phyloP scores from a whole-genome alignment of 1,284 basidiomycete species.

The Trichosporon sp. region DNA sequence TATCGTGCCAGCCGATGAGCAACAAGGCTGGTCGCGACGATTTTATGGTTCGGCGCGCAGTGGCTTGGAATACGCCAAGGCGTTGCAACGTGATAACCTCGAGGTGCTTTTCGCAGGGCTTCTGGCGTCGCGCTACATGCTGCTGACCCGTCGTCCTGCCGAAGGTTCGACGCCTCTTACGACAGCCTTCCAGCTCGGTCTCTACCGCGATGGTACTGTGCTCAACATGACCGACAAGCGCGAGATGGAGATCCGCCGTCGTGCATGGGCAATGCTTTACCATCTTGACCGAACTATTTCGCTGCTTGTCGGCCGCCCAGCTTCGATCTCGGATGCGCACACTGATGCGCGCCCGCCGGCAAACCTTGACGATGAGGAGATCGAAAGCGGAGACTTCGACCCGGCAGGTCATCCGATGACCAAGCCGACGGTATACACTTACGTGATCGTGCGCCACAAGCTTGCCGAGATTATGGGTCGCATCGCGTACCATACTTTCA shows the following conservation, averaged over 20 bases:
- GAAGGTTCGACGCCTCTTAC: constrained; percentile 51
- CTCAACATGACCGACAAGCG: constrained; percentile 48
- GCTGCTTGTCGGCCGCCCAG: constrained; percentile 49
- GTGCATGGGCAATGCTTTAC: constrained; percentile 51
- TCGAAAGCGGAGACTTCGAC: constrained; percentile 48
- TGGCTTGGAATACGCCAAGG: constrained; percentile 50
- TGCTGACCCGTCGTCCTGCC: constrained; percentile 49
- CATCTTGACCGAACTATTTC: constrained; percentile 50
- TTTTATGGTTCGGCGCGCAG: constrained; percentile 50
- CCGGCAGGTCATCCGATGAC: constrained; percentile 48
- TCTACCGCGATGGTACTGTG: constrained; percentile 51
- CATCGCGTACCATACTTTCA: constrained; percentile 52
- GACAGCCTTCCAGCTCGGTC: constrained; percentile 50
- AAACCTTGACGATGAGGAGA: constrained; percentile 51
- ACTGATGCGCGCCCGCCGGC: constrained; percentile 50
- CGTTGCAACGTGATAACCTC: constrained; percentile 50
- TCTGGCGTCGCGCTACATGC: constrained; percentile 51
- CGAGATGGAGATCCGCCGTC: constrained; percentile 50
- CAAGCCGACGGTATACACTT: constrained; percentile 49
- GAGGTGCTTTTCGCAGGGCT: constrained; percentile 50
- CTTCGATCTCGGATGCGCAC: constrained; percentile 50
- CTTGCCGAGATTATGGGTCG: constrained; percentile 51
- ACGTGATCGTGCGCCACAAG: constrained; percentile 48
- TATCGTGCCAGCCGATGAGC: constrained; percentile 44
- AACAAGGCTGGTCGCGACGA: constrained; percentile 45